Conservation (phyloP, 192 early-diverging fungal species). For the Coemansia sp. region DNA sequence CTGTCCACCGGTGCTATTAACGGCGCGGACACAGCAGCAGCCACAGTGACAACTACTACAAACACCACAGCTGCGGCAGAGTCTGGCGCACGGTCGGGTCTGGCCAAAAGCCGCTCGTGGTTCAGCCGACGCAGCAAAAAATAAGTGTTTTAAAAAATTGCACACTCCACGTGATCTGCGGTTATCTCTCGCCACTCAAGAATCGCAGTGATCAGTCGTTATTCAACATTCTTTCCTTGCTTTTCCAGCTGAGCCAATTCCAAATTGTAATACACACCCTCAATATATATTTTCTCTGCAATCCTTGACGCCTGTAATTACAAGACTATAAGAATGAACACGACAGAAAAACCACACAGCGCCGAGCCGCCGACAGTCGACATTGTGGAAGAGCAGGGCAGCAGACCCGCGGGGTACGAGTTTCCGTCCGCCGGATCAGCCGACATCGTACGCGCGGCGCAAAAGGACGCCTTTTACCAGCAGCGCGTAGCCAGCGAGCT, state of each 20-base stretch:
- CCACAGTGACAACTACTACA: neutral
- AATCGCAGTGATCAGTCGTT: too few species aligned
- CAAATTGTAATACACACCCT: too few species aligned
- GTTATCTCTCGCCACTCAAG: too few species aligned
- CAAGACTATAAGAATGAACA: too few species aligned
- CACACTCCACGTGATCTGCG: too few species aligned
- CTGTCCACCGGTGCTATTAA: neutral
- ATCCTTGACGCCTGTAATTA: too few species aligned
- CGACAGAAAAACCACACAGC: too few species aligned
- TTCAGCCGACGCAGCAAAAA: slow-evolving; percentile 41
- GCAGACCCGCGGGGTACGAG: slow-evolving; percentile 6
- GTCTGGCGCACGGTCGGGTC: neutral
- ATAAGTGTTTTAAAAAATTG: slow-evolving; percentile 4
- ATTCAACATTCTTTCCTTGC: too few species aligned
- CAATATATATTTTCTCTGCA: too few species aligned
- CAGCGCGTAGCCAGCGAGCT: slow-evolving; percentile 63
- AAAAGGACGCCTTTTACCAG: slow-evolving; percentile 88
- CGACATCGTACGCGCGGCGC: slow-evolving; percentile 83
- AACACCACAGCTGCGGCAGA: neutral
- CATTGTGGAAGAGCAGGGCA: neutral
- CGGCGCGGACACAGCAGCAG: neutral
- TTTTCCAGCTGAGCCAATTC: too few species aligned
- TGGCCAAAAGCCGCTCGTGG: slow-evolving; percentile 39
- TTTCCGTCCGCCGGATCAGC: slow-evolving; percentile 77
- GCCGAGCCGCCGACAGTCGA: neutral